Conservation (phyloP, 1,284 basidiomycete genomes). For the Rhodotorula mucilaginosa region DNA sequence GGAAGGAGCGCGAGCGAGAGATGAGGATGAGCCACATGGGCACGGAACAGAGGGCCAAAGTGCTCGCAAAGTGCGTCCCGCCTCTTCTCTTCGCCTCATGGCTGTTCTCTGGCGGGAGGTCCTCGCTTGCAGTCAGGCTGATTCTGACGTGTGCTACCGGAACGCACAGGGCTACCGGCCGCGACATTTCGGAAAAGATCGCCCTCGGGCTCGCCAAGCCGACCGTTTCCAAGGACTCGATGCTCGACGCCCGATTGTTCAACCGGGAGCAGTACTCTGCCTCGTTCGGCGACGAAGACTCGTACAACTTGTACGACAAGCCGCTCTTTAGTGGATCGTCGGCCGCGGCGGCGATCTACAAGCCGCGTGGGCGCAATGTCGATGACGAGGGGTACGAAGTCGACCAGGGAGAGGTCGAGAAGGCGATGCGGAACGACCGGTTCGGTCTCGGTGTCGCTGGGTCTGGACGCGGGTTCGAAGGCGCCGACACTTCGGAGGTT, state of each 20-base stretch:
- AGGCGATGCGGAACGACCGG: slow-evolving; percentile 86
- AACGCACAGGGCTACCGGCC: slow-evolving; percentile 74
- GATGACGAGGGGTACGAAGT: slow-evolving; percentile 74
- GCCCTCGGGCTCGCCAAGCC: slow-evolving; percentile 97
- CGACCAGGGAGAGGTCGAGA: slow-evolving; percentile 85
- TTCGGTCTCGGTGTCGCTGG: slow-evolving; percentile 82
- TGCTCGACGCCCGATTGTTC: slow-evolving; percentile 95
- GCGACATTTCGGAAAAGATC: slow-evolving; percentile 98
- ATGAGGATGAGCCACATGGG: slow-evolving; percentile 99
- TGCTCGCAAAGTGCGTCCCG: slow-evolving; percentile 68
- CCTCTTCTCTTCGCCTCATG: background rate
- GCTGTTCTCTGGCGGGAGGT: background rate
- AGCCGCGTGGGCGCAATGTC: slow-evolving; percentile 68
- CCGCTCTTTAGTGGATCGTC: slow-evolving; percentile 94
- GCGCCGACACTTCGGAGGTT: slow-evolving; percentile 74
- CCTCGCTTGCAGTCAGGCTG: background rate
- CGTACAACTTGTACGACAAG: slow-evolving; percentile 89
- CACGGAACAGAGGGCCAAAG: slow-evolving; percentile 89
- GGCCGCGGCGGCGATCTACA: slow-evolving; percentile 96
- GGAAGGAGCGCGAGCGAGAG: slow-evolving; percentile 90
- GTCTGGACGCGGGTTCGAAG: slow-evolving; percentile 77
- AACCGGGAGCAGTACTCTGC: slow-evolving; percentile 84
- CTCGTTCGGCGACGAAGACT: slow-evolving; percentile 86
- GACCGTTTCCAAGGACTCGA: slow-evolving; percentile 87
- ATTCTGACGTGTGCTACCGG: background rate